These are phyloP conservation scores for Phytopythium delawarense DNA, from an alignment of 352 stramenopile species.

Conservation along the genomic window DNA sequence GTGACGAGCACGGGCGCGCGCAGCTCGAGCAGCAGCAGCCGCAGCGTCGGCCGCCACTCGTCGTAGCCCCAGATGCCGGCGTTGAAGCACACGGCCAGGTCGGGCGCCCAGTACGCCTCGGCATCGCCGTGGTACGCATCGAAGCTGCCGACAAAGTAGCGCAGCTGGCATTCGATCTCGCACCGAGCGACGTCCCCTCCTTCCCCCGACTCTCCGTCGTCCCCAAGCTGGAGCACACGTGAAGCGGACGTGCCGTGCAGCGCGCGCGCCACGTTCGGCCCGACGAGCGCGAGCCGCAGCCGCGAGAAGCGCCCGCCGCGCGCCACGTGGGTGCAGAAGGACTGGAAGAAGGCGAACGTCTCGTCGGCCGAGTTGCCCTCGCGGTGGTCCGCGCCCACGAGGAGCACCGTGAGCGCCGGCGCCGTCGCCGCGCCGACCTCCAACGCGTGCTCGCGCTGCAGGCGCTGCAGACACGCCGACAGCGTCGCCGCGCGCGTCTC, in stretches of 20 bases:
- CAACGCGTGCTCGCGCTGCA: conserved; percentile 13
- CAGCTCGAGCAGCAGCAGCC: conserved; percentile 51
- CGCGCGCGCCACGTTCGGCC: conserved; percentile 59
- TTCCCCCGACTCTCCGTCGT: neutral
- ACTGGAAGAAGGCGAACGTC: conserved; percentile 54
- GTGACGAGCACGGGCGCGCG: conserved; percentile 69
- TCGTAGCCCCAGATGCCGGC: conserved; percentile 88
- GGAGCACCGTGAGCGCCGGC: conserved; percentile 47
- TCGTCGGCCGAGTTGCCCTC: conserved; percentile 59
- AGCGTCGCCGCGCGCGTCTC: conserved; percentile 34
- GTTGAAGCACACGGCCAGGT: conserved; percentile 81
- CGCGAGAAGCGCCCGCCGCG: conserved; percentile 23
- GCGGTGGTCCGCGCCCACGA: conserved; percentile 73
- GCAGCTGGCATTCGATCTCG: conserved; percentile 37
- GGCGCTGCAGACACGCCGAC: conserved; percentile 21
- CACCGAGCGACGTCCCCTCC: neutral
- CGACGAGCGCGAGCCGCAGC: conserved; percentile 64
- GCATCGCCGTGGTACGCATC: conserved; percentile 51
- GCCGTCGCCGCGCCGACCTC: neutral
- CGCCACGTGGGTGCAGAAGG: conserved; percentile 40
- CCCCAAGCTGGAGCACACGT: conserved; percentile 14
- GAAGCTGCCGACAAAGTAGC: conserved; percentile 73
- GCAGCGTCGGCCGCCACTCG: conserved; percentile 74
- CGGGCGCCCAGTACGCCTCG: conserved; percentile 34
- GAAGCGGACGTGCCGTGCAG: conserved; percentile 35